phyloP scores from a whole-genome alignment of 306 rosid genomes.

The Cicer chorassanicum region DNA sequence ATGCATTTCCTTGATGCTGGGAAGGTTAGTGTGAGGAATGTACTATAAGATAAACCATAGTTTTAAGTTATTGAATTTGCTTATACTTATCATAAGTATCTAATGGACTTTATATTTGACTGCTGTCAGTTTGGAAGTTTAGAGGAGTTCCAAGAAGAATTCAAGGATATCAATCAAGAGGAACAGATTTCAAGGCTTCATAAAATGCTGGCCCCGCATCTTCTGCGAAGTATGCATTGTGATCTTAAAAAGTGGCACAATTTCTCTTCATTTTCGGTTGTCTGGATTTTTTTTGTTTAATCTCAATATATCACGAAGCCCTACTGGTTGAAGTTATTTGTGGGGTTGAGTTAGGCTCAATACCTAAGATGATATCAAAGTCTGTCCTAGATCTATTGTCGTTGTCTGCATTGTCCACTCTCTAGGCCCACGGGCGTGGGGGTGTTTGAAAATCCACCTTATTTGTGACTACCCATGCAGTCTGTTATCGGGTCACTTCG shows the following conservation, averaged over 20 bases:
- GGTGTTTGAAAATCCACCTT: neutral
- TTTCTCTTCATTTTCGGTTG: constrained; percentile 36
- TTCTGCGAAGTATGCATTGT: constrained; percentile 79
- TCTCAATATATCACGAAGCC: constrained; percentile 17
- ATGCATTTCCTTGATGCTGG: constrained; percentile 99
- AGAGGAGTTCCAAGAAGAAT: constrained; percentile 99
- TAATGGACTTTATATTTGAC: constrained; percentile 34
- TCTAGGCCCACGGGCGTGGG: neutral
- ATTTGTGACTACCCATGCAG: too few species aligned
- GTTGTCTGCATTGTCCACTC: neutral
- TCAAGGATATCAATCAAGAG: constrained; percentile 97
- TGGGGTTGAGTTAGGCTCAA: neutral
- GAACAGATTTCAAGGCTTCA: constrained; percentile 96
- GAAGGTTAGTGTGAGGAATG: constrained; percentile 72
- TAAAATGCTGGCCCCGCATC: constrained; percentile 97
- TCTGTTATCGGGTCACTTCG: too few species aligned
- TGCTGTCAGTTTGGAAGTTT: constrained; percentile 86
- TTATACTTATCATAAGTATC: constrained; percentile 39
- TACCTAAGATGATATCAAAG: neutral
- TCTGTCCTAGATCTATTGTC: neutral
- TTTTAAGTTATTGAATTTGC: constrained; percentile 38
- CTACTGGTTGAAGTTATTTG: constrained; percentile 29
- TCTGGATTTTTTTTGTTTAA: constrained; percentile 11
- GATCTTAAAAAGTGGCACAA: constrained; percentile 36
- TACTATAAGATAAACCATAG: constrained; percentile 32